Evolutionary conservation across 2,329 filamentous ascomycete genomes (phyloP).

Genomic region (Onygenales sp.): DNA sequence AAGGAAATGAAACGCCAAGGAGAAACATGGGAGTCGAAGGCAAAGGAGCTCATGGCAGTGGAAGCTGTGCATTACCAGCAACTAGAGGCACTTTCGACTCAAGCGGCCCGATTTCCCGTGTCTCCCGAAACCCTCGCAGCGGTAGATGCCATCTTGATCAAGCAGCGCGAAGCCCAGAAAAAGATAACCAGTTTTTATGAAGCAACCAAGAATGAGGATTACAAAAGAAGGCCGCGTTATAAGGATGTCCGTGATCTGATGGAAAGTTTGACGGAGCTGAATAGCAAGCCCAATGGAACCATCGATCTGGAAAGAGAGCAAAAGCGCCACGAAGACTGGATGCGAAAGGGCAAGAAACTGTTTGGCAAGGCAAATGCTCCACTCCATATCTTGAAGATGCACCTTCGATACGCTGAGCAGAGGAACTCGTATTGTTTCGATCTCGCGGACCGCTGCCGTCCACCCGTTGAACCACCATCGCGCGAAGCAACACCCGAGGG

Average conservation of each 20-base stretch:
- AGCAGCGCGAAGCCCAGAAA: constrained; percentile 87
- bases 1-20: constrained; percentile 68
- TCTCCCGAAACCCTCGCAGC: constrained; percentile 67
- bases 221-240: constrained; percentile 74
- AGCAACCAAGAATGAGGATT: constrained; percentile 64
- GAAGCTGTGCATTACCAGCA: constrained; percentile 91
- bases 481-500: constrained; percentile 62
- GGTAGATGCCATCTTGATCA: constrained; percentile 87
- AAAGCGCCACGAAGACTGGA: constrained; percentile 96
- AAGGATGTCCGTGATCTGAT: constrained; percentile 83
- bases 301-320: constrained; percentile 90
- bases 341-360: constrained; percentile 93
- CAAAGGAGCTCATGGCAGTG: constrained; percentile 82
- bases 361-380: constrained; percentile 98
- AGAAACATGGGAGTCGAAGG: constrained; percentile 84
- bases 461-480: constrained; percentile 86
- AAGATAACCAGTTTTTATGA: constrained; percentile 76
- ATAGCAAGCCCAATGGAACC: constrained; percentile 84
- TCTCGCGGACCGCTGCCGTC: constrained; percentile 73
- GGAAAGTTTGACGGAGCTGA: constrained; percentile 76
- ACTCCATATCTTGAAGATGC: constrained; percentile 85
- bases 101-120: constrained; percentile 72
- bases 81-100: constrained; percentile 78
- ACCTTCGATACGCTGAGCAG: constrained; percentile 87
- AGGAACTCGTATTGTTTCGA: constrained; percentile 90